phyloP scores from a whole-genome alignment of 768 basidiomycete species.

The Sistotremastrum niveocremeum region DNA sequence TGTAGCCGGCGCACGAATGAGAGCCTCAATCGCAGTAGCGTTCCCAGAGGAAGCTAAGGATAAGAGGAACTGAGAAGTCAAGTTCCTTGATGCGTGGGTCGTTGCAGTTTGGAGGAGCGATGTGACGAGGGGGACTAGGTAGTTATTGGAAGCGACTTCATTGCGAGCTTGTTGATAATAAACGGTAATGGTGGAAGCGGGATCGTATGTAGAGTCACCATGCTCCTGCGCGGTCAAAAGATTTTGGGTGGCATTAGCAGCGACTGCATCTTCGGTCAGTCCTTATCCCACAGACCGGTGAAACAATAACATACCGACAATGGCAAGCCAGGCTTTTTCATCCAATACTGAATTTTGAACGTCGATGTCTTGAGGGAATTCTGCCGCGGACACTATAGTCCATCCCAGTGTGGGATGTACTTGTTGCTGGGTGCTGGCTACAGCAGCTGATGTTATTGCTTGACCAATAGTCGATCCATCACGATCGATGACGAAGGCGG shows the following conservation, averaged over 20 bases:
- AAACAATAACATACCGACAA: slow-evolving; percentile 20
- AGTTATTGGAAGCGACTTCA: slow-evolving; percentile 27
- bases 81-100: neutral
- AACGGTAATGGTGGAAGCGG: slow-evolving; percentile 19
- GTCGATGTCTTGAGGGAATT: slow-evolving; percentile 14
- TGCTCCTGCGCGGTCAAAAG: slow-evolving; percentile 21
- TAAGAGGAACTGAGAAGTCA: too few relatives aligned
- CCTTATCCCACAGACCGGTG: neutral
- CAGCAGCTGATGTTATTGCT: slow-evolving; percentile 11
- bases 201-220: slow-evolving; percentile 25
- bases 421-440: too few relatives aligned
- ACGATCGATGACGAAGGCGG: slow-evolving; percentile 27
- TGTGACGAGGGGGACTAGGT: slow-evolving; percentile 23
- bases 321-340: slow-evolving; percentile 27
- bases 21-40: slow-evolving; percentile 6
- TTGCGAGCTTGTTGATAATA: slow-evolving; percentile 28
- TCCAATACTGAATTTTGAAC: slow-evolving; percentile 22
- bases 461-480: slow-evolving; percentile 23
- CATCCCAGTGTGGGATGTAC: slow-evolving; percentile 14
- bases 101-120: slow-evolving; percentile 11
- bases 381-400: slow-evolving; percentile 9
- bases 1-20: slow-evolving; percentile 27
- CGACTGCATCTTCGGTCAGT: slow-evolving; percentile 12
- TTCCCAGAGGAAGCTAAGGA: slow-evolving; percentile 7
- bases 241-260: slow-evolving; percentile 20